Base-by-base conservation (phyloP, 805 yeast species). In the Candida boleticola region DNA sequence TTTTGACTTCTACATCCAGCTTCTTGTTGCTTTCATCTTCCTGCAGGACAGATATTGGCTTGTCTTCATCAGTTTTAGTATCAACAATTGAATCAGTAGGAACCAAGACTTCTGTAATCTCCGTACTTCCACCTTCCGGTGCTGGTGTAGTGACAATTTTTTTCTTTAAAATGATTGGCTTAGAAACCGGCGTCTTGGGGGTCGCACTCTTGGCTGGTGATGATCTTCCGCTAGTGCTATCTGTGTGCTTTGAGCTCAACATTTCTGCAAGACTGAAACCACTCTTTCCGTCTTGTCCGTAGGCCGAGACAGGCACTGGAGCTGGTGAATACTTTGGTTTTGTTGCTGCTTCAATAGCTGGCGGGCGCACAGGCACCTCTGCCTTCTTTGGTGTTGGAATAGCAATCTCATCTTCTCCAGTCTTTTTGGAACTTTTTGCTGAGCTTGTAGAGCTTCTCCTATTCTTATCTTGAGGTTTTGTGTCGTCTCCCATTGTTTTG, bases 101-200 rank as follows among this genome's bases (percentile, higher is more conserved):
- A n/a, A n/a, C n/a, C n/a, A n/a, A n/a, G n/a, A n/a, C n/a, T n/a
- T n/a, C n/a, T n/a, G n/a, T n/a, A n/a, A n/a, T n/a, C n/a, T n/a
- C n/a, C n/a, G n/a, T n/a, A n/a, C n/a, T n/a, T n/a, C n/a, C n/a
- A n/a, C 18, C 30, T 29, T 34, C 35, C 3, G 27, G 33, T 16
- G 14, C 18, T 19, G 30, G 22, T 5, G 26, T 25, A 7, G 36
- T 32, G 4, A 27, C 32, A 9, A 36, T 19, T 23, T 64, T 67
- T 54, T 70, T 70, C 53, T 67, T 68, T 51, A 69, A 60, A 27
- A 70, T 60, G 1, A 64, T 60, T 1, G 74, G 73, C 39, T 68
- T 68, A 13, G 49, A 44, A 11, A 45, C 44, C 3, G 39, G 44
- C 2, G 53, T 58, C 34, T 64, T 63, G 3, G 66, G 63, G 2